Evolutionary conservation across 2,329 filamentous ascomycete species (phyloP).

Genomic region (Trichoderma gracile): DNA sequence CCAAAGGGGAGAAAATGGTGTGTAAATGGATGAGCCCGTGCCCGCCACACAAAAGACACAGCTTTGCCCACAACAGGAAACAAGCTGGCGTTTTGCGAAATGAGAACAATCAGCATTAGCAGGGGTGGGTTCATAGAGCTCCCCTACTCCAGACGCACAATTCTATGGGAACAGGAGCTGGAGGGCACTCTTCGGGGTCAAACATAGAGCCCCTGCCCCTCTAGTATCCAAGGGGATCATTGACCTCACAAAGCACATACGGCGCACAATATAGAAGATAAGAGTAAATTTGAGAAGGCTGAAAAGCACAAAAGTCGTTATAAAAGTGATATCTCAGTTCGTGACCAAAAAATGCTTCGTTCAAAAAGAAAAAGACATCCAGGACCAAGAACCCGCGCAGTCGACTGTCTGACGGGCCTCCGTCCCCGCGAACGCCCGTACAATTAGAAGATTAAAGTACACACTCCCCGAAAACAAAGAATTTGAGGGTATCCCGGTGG

Average conservation of each 20-base stretch:
- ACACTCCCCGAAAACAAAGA: conserved; percentile 30
- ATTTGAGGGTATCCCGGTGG: conserved; percentile 22
- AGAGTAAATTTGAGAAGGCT: conserved; percentile 9
- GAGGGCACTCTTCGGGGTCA: too few species aligned
- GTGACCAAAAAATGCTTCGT: conserved; percentile 27
- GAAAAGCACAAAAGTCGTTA: conserved; percentile 22
- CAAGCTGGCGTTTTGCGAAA: conserved; percentile 11
- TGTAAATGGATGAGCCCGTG: background rate
- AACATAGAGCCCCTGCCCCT: too few species aligned
- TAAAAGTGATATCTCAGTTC: conserved; percentile 24
- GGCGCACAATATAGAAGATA: too few species aligned
- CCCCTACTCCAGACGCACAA: too few species aligned
- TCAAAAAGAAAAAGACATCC: conserved; percentile 30
- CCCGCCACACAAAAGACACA: too few species aligned
- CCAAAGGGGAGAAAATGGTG: too few species aligned
- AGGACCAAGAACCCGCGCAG: conserved; percentile 26
- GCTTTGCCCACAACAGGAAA: background rate
- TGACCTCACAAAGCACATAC: too few species aligned
- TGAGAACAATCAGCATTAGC: background rate
- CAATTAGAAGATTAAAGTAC: conserved; percentile 55
- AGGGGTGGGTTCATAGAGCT: background rate
- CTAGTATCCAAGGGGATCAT: too few species aligned
- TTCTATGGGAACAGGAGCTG: too few species aligned
- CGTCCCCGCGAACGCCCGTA: conserved; percentile 33
- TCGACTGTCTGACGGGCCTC: conserved; percentile 27